Conservation (phyloP, 805 yeast species). For the Priceomyces castillae region DNA sequence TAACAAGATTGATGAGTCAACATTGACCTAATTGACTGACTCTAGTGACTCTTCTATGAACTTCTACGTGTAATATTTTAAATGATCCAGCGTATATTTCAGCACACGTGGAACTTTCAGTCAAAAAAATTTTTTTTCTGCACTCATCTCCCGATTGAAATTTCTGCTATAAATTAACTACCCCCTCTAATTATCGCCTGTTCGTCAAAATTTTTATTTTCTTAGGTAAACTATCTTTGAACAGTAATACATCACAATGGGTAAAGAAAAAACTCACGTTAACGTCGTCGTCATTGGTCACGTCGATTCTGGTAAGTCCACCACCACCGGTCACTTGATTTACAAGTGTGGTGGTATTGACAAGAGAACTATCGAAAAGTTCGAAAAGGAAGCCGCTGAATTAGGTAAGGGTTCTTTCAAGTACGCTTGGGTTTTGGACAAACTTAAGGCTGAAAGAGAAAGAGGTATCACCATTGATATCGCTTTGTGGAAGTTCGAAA, state of each 20-base stretch:
- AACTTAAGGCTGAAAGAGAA: conserved; percentile 80
- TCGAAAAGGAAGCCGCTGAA: conserved; percentile 88
- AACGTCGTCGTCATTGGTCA: conserved; percentile 99
- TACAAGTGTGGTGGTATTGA: conserved; percentile 99
- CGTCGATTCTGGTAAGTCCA: conserved; percentile 94
- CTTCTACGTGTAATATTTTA: not conserved
- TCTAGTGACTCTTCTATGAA: too few species aligned
- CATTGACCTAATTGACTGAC: too few species aligned
- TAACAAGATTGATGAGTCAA: too few species aligned
- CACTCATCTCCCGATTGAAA: conserved; percentile 9
- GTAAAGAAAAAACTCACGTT: conserved; percentile 96
- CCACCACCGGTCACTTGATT: conserved; percentile 99
- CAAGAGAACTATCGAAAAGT: conserved; percentile 96
- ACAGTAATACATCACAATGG: conserved; percentile 40
- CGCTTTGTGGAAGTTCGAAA: conserved; percentile 90
- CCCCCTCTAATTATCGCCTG: conserved; percentile 1
- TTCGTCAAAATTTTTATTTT: not conserved
- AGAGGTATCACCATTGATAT: conserved; percentile 96
- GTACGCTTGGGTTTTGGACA: conserved; percentile 46
- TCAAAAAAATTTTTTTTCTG: conserved; percentile 9
- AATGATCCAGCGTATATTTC: conserved; percentile 5
- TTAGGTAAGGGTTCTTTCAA: conserved; percentile 97
- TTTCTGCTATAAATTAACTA: conserved; percentile 7
- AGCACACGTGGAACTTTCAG: conserved; percentile 7
- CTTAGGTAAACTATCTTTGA: conserved; percentile 19